phyloP scores from a whole-genome alignment of 306 rosid species.

The Dryas drummondii region DNA sequence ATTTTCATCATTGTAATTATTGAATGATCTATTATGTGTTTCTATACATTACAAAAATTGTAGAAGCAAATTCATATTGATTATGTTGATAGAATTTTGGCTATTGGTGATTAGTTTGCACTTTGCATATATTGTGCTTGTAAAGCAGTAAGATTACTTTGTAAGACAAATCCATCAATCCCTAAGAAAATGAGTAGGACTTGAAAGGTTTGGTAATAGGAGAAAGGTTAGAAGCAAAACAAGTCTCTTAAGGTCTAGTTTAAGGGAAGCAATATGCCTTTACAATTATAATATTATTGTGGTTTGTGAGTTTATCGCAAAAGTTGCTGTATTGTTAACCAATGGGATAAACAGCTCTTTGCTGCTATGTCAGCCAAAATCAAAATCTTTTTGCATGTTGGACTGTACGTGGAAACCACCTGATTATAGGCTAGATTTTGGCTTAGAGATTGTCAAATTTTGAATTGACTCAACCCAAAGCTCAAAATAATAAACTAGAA shows the following conservation, averaged over 20 bases:
- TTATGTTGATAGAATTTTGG: neutral
- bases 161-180: neutral
- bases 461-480: neutral
- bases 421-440: neutral
- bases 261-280: neutral
- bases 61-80: neutral
- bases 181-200: neutral
- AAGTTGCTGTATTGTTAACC: neutral
- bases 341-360: neutral
- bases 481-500: neutral
- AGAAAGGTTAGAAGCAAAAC: neutral
- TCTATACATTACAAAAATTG: neutral
- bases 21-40: neutral
- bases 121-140: neutral
- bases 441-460: neutral
- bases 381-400: neutral
- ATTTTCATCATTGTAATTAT: neutral
- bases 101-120: neutral
- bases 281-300: neutral
- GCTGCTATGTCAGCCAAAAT: neutral
- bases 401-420: neutral
- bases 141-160: neutral
- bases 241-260: neutral
- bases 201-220: neutral
- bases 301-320: neutral